phyloP scores from a whole-genome alignment of 139 green algal species.

The Coccomyxa sp. region DNA sequence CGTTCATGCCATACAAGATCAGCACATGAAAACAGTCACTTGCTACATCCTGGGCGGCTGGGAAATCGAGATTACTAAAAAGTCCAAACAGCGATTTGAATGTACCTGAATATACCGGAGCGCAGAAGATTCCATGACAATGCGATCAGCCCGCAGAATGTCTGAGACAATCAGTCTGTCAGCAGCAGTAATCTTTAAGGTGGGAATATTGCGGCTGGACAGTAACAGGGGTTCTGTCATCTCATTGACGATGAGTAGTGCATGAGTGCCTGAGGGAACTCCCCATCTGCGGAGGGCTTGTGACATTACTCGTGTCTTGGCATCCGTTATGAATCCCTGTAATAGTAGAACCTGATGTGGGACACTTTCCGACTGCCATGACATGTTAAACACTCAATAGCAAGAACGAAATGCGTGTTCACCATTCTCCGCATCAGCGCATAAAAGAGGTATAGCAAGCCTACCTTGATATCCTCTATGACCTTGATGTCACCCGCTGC shows the following conservation, averaged over 20 bases:
- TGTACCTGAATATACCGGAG: conserved; percentile 54
- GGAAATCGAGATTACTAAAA: too few species aligned
- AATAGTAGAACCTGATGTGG: background rate
- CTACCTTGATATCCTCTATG: conserved; percentile 58
- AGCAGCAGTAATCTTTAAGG: conserved; percentile 58
- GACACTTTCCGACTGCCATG: too few species aligned
- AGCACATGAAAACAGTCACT: too few species aligned
- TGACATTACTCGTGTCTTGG: background rate
- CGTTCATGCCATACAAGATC: too few species aligned
- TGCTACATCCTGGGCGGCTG: too few species aligned
- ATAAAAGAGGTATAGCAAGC: too few species aligned
- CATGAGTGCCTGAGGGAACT: conserved; percentile 38
- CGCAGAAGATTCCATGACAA: conserved; percentile 83
- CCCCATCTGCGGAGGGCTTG: conserved; percentile 39
- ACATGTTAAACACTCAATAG: background rate
- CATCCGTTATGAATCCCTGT: background rate
- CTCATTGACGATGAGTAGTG: conserved; percentile 43
- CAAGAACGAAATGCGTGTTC: background rate
- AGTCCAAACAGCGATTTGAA: too few species aligned
- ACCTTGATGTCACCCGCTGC: conserved; percentile 84
- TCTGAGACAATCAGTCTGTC: conserved; percentile 77
- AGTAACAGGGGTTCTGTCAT: conserved; percentile 14
- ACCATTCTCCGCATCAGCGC: background rate
- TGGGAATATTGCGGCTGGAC: conserved; percentile 65
- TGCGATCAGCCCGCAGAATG: conserved; percentile 85